phyloP scores from a whole-genome alignment of 805 yeast genomes.

The Isabelozyma rhagii region DNA sequence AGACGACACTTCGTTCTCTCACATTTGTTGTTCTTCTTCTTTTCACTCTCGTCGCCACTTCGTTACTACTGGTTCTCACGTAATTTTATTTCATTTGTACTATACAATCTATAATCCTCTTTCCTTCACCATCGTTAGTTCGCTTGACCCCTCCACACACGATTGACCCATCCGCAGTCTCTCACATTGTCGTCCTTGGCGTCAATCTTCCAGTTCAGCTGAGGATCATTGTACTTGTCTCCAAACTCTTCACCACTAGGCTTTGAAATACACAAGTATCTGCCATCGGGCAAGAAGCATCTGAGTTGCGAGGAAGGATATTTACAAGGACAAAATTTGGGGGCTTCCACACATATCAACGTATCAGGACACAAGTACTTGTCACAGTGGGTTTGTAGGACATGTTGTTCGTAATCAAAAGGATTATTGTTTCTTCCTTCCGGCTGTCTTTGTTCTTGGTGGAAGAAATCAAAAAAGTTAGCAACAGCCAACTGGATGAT shows the following conservation, averaged over 20 bases:
- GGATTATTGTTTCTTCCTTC: constrained; percentile 19
- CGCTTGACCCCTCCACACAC: constrained; percentile 59
- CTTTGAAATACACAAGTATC: constrained; percentile 78
- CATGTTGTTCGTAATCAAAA: constrained; percentile 35
- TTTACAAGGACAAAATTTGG: constrained; percentile 84
- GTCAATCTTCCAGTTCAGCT: constrained; percentile 47
- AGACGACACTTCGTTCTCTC: no score
- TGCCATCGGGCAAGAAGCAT: constrained; percentile 70
- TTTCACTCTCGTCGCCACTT: no score
- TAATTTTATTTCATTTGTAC: no score
- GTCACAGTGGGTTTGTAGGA: constrained; percentile 48
- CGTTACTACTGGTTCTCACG: no score
- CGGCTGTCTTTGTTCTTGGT: constrained; percentile 18
- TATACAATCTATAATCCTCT: no score
- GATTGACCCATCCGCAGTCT: constrained; percentile 82
- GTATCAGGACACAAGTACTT: constrained; percentile 83
- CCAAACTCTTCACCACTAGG: constrained; percentile 49
- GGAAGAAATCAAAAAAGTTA: constrained; percentile 33
- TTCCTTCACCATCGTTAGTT: not conserved
- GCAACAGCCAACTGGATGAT: constrained; percentile 20
- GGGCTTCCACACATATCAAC: constrained; percentile 64
- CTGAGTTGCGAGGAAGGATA: constrained; percentile 82
- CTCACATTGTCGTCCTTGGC: constrained; percentile 50
- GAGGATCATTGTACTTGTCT: constrained; percentile 32
- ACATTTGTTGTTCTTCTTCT: no score